A percentile compares a stretch with the other conserved stretches of the same genome.
Evolutionary conservation across 2,329 filamentous ascomycete genomes (phyloP).

Genomic region (Coniochaeta sp.): DNA sequence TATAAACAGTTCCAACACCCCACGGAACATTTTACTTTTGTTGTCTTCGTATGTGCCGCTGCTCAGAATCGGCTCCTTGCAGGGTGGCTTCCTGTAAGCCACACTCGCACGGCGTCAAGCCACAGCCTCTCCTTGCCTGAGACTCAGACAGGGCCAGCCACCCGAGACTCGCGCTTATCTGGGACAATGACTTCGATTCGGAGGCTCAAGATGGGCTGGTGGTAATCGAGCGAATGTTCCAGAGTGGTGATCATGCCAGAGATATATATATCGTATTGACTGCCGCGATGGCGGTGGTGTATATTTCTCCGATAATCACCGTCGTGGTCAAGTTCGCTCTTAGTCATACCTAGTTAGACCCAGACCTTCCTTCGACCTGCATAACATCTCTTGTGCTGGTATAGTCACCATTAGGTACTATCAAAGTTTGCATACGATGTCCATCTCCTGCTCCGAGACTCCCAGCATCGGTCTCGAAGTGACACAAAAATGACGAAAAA

Average conservation of each 20-base stretch:
- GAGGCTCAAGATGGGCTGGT: not conserved
- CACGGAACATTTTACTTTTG: too few species aligned
- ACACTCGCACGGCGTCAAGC: not conserved
- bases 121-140: not conserved
- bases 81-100: not conserved
- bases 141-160: not conserved
- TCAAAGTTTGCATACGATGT: too few species aligned
- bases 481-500: not conserved
- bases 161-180: not conserved
- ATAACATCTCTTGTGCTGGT: too few species aligned
- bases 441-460: too few species aligned
- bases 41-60: too few species aligned
- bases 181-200: not conserved
- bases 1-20: not conserved
- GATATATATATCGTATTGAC: too few species aligned
- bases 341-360: too few species aligned
- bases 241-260: too few species aligned
- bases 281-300: not conserved
- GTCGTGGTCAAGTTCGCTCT: too few species aligned
- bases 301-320: not conserved
- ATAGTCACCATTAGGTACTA: too few species aligned
- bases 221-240: not conserved
- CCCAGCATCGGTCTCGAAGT: too few species aligned
- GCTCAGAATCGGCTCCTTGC: not conserved
- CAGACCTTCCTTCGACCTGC: too few species aligned